phyloP scores from a whole-genome alignment of 805 yeast genomes.

The Schwanniomyces polymorphus region DNA sequence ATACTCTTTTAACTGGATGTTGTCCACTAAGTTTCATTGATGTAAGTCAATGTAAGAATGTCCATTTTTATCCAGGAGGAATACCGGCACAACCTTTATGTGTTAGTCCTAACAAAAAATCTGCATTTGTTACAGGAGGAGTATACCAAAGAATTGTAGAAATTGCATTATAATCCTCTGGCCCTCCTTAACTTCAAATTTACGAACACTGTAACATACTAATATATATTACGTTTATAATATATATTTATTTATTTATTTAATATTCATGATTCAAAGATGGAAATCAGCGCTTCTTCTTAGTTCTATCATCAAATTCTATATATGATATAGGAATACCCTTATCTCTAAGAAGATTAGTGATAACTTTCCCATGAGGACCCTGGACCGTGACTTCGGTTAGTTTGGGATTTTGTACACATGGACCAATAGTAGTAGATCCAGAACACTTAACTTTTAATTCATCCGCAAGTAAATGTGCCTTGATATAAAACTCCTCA shows the following conservation, averaged over 20 bases:
- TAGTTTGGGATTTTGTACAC: constrained; percentile 52
- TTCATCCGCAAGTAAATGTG: constrained; percentile 64
- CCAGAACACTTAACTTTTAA: constrained; percentile 85
- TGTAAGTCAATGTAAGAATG: constrained; percentile 72
- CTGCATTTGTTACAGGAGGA: constrained; percentile 58
- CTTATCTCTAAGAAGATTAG: constrained; percentile 54
- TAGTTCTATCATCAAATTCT: constrained; percentile 60
- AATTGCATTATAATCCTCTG: constrained; percentile 44
- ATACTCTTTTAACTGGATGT: constrained; percentile 60
- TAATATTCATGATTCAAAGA: neutral
- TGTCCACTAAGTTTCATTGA: constrained; percentile 53
- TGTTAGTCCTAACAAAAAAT: constrained; percentile 50
- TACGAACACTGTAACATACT: neutral
- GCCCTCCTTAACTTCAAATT: neutral
- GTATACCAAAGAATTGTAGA: constrained; percentile 57
- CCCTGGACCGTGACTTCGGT: constrained; percentile 88
- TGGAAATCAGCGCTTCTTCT: constrained; percentile 40
- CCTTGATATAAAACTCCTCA: constrained; percentile 65
- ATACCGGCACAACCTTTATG: constrained; percentile 55
- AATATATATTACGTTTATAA: neutral
- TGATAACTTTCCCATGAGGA: constrained; percentile 67
- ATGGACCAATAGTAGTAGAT: constrained; percentile 71
- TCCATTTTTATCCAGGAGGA: constrained; percentile 61
- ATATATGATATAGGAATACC: constrained; percentile 73
- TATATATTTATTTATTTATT: neutral